Base-by-base conservation (phyloP, 2,329 filamentous ascomycete genomes). In the Fusarium siculi region DNA sequence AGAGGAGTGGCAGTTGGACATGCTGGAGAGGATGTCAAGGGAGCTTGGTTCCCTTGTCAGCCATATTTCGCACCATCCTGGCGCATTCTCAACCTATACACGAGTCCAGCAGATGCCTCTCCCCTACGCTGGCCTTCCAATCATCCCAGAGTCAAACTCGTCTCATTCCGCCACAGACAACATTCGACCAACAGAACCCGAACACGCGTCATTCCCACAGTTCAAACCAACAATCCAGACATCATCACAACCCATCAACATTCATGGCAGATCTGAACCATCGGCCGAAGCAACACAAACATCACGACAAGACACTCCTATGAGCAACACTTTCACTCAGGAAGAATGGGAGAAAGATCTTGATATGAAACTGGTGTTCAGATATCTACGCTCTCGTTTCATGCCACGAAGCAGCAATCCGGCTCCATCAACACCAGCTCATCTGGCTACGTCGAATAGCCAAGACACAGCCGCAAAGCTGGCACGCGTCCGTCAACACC, bases 281-380 rank as follows among this genome's bases (percentile, higher is more conserved):
- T 40, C 69, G 10, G 60, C 64, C 23, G 75, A 79, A 18, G 70
- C 73, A n/a, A 49, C 46, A 37, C 76, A 73, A 37, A 62, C 66
- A 28, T 66, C 72, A 32, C 64, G 53, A 47, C 74, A 79, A 30
- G 78, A 80, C 39, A 60, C 71, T 21, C 62, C 69, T 9, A 75
- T 78, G 73, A 70, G 73, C 50, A 78, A 79, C 47, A 66, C 81
- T 1, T 90, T 90, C 70, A 89, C 88, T 3, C 87, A 93, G 76
- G 93, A 96, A 40, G 96, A 97, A 79, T 99, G 96, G 96, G 95
- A 98, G 82, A 91, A 92, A 68, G 93, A 97, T 60, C 88, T 98
- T 9, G 95, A 98, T 78, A 90, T 98, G 73, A 93, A 93, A 79
- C 93, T 97, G 80, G 93, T 98, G 39, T 98, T 98, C 84, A 91